Evolutionary conservation across 176 grass and related monocot species (phyloP).

Genomic region (Pharus latifolius): DNA sequence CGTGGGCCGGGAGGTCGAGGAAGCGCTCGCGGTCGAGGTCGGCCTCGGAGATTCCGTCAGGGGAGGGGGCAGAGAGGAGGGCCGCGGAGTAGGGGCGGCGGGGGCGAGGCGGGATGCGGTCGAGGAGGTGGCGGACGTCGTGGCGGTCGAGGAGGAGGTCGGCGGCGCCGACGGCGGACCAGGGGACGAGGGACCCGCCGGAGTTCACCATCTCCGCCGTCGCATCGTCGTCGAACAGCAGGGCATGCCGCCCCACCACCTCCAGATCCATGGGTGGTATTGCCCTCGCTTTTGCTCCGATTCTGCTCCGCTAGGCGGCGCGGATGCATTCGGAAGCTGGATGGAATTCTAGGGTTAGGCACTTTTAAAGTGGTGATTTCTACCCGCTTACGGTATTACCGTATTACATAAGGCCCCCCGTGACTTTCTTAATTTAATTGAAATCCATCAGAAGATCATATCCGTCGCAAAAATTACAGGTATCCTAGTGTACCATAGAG

Average conservation of each 20-base stretch:
- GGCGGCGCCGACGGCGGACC: slow-evolving; percentile 41
- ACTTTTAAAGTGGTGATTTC: too few species aligned
- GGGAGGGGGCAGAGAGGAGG: slow-evolving; percentile 1
- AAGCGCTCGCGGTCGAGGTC: slow-evolving; percentile 72
- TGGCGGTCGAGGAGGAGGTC: slow-evolving; percentile 82
- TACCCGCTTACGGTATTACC: too few species aligned
- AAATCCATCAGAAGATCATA: too few species aligned
- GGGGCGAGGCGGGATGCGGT: slow-evolving; percentile 72
- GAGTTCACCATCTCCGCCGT: slow-evolving; percentile 66
- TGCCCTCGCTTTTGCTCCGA: neutral
- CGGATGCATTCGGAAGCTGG: neutral
- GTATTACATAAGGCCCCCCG: too few species aligned
- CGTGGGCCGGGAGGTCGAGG: slow-evolving; percentile 38
- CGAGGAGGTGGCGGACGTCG: slow-evolving; percentile 87
- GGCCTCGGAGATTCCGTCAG: slow-evolving; percentile 33
- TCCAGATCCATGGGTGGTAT: slow-evolving; percentile 52
- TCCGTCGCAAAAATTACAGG: too few species aligned
- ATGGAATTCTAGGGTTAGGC: slow-evolving; percentile 38
- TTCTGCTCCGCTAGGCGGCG: neutral
- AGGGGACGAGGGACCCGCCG: slow-evolving; percentile 67
- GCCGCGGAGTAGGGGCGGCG: slow-evolving; percentile 14
- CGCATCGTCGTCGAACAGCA: slow-evolving; percentile 89
- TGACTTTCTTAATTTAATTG: too few species aligned
- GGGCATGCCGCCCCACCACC: slow-evolving; percentile 61
- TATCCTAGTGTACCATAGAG: too few species aligned